phyloP scores from a whole-genome alignment of 768 basidiomycete species.

The Suillus americanus region DNA sequence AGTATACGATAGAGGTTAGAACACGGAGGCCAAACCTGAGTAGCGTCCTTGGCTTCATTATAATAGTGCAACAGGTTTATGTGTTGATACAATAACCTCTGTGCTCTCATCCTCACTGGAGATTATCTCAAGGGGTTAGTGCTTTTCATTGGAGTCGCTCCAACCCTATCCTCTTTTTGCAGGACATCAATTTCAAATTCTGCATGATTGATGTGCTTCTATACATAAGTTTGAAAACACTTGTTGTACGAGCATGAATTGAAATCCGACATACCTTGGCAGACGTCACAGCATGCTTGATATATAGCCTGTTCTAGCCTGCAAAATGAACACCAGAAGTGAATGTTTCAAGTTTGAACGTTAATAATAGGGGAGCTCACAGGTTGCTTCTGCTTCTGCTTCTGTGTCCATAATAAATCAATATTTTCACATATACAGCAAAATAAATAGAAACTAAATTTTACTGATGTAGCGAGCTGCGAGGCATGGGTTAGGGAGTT shows the following conservation, averaged over 20 bases:
- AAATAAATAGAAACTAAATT: too few relatives aligned
- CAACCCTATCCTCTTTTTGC: conserved; percentile 47
- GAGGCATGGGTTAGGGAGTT: neutral
- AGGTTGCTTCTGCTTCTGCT: too few relatives aligned
- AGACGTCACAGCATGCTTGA: conserved; percentile 31
- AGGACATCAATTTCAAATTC: conserved; percentile 45
- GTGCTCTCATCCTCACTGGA: conserved; percentile 35
- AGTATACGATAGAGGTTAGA: conserved; percentile 24
- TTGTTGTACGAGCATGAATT: neutral
- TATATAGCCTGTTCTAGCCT: neutral
- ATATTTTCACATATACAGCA: too few relatives aligned
- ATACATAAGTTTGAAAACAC: neutral
- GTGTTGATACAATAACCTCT: conserved; percentile 55
- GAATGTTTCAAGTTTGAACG: too few relatives aligned
- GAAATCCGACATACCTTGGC: conserved; percentile 19
- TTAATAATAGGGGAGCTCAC: too few relatives aligned
- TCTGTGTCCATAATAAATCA: too few relatives aligned
- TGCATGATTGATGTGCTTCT: conserved; percentile 51
- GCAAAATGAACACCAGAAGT: neutral
- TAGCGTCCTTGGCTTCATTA: conserved; percentile 82
- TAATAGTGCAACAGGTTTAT: conserved; percentile 74
- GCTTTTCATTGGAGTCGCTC: conserved; percentile 7
- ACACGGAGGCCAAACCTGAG: conserved; percentile 51
- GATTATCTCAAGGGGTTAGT: neutral
- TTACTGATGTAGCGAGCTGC: neutral